Evolutionary conservation across 768 basidiomycete genomes (phyloP).

Genomic region (Suillus ampliporus): DNA sequence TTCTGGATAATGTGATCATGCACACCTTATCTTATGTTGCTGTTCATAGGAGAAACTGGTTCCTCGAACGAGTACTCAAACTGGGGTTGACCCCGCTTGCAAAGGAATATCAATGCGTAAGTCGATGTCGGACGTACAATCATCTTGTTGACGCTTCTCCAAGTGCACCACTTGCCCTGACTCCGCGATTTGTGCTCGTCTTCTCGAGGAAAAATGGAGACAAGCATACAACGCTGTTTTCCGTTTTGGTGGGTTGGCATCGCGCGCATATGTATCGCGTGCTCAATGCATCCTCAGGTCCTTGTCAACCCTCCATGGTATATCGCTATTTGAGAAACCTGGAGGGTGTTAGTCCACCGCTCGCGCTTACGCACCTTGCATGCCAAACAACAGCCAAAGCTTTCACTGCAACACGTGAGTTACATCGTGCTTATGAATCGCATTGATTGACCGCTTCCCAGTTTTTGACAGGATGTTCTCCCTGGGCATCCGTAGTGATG

Average conservation of each 20-base stretch:
- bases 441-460: slow-evolving; percentile 34
- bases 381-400: slow-evolving; percentile 92
- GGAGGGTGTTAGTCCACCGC: slow-evolving; percentile 88
- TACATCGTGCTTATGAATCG: slow-evolving; percentile 1
- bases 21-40: neutral
- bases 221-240: slow-evolving; percentile 88
- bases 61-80: slow-evolving; percentile 92
- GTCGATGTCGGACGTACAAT: slow-evolving; percentile 26
- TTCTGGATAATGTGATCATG: neutral
- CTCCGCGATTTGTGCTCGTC: slow-evolving; percentile 72
- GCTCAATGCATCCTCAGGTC: slow-evolving; percentile 48
- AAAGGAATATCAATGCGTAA: slow-evolving; percentile 95
- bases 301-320: slow-evolving; percentile 90
- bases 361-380: slow-evolving; percentile 82
- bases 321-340: slow-evolving; percentile 90
- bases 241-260: slow-evolving; percentile 65
- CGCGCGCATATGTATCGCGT: neutral
- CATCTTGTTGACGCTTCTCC: slow-evolving; percentile 1
- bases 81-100: slow-evolving; percentile 84
- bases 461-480: slow-evolving; percentile 93
- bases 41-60: slow-evolving; percentile 81
- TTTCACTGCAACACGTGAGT: slow-evolving; percentile 83
- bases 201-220: slow-evolving; percentile 93
- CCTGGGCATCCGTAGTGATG: slow-evolving; percentile 76
- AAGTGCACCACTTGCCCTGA: slow-evolving; percentile 90